Evolutionary conservation across 495 filamentous ascomycete genomes (phyloP).

Genomic region (Penicillium bialowiezense): DNA sequence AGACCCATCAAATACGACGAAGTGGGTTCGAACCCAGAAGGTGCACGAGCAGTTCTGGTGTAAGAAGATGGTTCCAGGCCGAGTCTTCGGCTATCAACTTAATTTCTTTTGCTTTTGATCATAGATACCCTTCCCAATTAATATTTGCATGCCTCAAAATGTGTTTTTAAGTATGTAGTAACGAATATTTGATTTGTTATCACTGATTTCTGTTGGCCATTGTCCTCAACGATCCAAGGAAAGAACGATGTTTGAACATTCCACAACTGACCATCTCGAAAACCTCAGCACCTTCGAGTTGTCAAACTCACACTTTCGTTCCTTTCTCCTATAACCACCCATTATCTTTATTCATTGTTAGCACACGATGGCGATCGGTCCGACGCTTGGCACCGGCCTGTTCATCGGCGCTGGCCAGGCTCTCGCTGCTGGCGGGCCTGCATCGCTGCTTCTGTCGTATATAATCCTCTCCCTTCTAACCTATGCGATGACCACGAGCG

Average conservation of each 20-base stretch:
- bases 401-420: conserved; percentile 41
- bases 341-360: conserved; percentile 16
- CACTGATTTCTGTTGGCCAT: too few relatives aligned
- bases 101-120: background rate
- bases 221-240: background rate
- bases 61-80: background rate
- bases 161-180: background rate
- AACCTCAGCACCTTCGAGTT: background rate
- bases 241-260: conserved; percentile 1
- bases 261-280: conserved; percentile 4
- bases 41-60: background rate
- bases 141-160: background rate
- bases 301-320: background rate
- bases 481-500: conserved; percentile 57
- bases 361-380: conserved; percentile 29
- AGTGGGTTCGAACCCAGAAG: too few relatives aligned
- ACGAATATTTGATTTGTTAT: too few relatives aligned
- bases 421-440: conserved; percentile 39
- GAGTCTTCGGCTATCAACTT: background rate
- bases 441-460: conserved; percentile 37
- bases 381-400: conserved; percentile 41
- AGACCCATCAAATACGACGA: too few relatives aligned
- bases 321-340: background rate
- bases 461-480: conserved; percentile 52
- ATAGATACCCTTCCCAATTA: conserved; percentile 24